A percentile compares a stretch with the other conserved stretches of the same genome.
Conservation (phyloP, 768 basidiomycete genomes). For the Calocera viscosa region DNA sequence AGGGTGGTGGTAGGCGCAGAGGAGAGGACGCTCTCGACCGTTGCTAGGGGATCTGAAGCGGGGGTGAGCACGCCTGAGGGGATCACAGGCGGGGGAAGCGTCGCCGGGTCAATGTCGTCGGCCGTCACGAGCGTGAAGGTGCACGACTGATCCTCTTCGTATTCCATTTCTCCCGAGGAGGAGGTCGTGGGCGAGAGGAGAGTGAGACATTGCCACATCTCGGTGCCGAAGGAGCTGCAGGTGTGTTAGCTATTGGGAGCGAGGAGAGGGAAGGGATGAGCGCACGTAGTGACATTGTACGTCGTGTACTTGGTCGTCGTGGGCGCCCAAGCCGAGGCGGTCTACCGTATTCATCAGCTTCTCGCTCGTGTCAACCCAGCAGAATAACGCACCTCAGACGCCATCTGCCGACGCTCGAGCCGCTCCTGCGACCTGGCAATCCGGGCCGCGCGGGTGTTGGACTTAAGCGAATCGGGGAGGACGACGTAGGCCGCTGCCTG, state of each 20-base stretch:
- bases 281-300: constrained; percentile 2
- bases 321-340: background rate
- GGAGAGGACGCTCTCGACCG: background rate
- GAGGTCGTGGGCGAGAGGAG: background rate
- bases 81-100: background rate
- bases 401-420: background rate
- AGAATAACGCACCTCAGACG: background rate
- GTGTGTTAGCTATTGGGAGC: background rate
- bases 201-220: background rate
- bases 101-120: background rate
- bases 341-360: no score
- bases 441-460: background rate
- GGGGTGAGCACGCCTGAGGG: background rate
- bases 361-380: background rate
- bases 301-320: background rate
- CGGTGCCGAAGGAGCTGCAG: background rate
- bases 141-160: constrained; percentile 5
- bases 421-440: constrained; percentile 1
- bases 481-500: background rate
- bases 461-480: background rate
- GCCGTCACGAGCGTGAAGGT: background rate
- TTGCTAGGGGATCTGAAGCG: background rate
- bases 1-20: background rate
- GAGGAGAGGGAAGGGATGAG: background rate
- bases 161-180: background rate